Evolutionary conservation across 768 basidiomycete species (phyloP), one percentile per base, ranked within the genome.

Genomic region (Tylopilus sp.): DNA sequence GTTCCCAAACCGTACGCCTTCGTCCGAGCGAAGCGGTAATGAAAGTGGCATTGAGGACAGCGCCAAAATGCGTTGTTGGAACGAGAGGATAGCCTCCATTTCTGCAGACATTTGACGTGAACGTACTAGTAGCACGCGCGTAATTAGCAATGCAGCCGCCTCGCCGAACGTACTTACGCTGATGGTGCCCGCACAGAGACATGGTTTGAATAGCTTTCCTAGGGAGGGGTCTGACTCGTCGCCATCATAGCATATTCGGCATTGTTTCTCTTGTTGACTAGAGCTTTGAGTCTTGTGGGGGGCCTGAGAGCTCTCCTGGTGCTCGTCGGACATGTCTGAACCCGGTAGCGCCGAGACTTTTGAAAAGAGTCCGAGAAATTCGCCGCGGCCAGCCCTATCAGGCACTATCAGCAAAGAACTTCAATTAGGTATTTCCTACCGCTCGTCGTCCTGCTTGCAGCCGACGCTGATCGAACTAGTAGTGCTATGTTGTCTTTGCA

Each of bases 161-260:
- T 33, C 36, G 25, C 45, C 8, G 42, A 41, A 36, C 25, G 12
- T 48, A 69, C 76, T 57, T 60, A 84, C 81, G 54, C 84, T 86
- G 54, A 92, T 89, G 21, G 86, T 85, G 38, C 92, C 92, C 55
- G 81, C 84, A 56, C 82, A 84, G 10, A 79, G 72, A 64, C 75
- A 76, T 6, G 92, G 92, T 28, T 85, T 82, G 58, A 95, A 91
- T 58, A 94, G 79, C 49, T 84, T 80, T 3, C 92, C 92, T 36
- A 87, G 72, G 29, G 68, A 57, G 24, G 79, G 76, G 57, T 87
- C 85, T 22, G 80, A 79, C 41, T 81, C 79, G 12, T 72, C 68
- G 5, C 87, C 85, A 34, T 87, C 86, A 25, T 92, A 76, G 65
- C 92, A 95, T 42, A 95, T 95, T 48, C 92, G 79, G 63, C 92